Base-by-base conservation (phyloP, 2,329 filamentous ascomycete species). In the Hymenoscyphus fructigenus region DNA sequence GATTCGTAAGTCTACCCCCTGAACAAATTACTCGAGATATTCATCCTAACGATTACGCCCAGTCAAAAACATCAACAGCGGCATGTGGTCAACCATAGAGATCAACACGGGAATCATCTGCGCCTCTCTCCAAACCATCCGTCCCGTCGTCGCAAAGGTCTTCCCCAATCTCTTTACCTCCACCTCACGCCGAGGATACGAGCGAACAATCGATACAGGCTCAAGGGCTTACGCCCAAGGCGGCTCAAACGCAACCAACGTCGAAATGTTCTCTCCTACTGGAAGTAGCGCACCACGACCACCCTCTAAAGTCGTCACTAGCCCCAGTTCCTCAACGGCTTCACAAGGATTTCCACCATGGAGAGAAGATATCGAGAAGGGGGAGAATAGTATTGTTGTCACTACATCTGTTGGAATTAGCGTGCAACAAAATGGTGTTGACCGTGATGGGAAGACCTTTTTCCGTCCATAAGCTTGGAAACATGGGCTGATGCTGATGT, bases 101-200 rank as follows among this genome's bases (percentile, higher is more conserved):
- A 68, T 70, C 23, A 71, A 73, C 41, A 69, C 72, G 7, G 80
- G 78, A 17, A 80, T 82, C 23, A 75, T 76, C 44, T 80, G 75
- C 10, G 87, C 83, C 57, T 89, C 85, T 65, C 86, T 89, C 0
- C 88, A 87, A 32, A 85, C 84, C 32, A 75, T 89, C 66, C 89
- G 89, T 73, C 86, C 88, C 0, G 75, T 90, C 12, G 83, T 71
- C 36, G 47, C 59, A 0, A 44, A 62, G 4, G 28, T 62, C 38
- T 70, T 70, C 53, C 68, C 68, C 4, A 38, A 47, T 9, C 58
- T 68, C 34, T 61, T 67, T 20, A 20, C 20, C 14, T 41, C 57
- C 9, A 38, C 20, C 28, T 32, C 15, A 20, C 29, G 17, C 12
- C 44, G n/a, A 20, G 44, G n/a, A 3, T 50, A 50, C 20, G 44